Conservation (phyloP, 441 rosid genomes). For the Erysimum pusillum region DNA sequence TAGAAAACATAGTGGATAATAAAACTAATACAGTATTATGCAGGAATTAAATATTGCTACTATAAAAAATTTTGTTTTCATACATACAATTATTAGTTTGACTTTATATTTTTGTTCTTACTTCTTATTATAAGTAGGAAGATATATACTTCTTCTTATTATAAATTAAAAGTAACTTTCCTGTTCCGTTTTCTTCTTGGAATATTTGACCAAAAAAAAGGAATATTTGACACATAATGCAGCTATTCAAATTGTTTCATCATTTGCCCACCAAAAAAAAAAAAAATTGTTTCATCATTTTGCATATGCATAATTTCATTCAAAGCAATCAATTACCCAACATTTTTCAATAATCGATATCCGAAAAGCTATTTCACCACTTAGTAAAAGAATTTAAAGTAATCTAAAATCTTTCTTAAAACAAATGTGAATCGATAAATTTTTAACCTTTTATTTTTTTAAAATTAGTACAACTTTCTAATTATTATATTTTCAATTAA, state of each 20-base stretch:
- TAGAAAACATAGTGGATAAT: background rate
- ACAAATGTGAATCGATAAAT: no score
- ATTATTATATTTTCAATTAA: no score
- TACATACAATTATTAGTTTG: conserved; percentile 18
- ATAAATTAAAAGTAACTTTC: background rate
- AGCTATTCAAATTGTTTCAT: conserved; percentile 28
- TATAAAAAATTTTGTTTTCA: background rate
- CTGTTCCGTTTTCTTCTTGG: background rate
- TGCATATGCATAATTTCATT: conserved; percentile 8
- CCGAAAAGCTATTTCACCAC: background rate
- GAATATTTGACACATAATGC: background rate
- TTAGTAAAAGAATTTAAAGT: background rate
- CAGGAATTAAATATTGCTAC: background rate
- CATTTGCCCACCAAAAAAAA: no score
- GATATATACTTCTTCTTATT: no score
- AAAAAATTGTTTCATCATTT: conserved; percentile 33
- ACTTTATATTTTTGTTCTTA: background rate
- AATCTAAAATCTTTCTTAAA: background rate
- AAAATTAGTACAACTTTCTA: no score
- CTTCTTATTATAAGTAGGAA: background rate
- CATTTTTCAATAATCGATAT: background rate
- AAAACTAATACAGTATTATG: background rate
- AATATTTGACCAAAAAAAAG: conserved; percentile 1
- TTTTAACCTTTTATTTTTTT: no score
- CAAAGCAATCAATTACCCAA: conserved; percentile 2